A percentile compares a stretch with the other conserved stretches of the same genome.
These are phyloP conservation scores for Seminavis robusta DNA, from an alignment of 108 stramenopile species.

Conservation along the genomic window DNA sequence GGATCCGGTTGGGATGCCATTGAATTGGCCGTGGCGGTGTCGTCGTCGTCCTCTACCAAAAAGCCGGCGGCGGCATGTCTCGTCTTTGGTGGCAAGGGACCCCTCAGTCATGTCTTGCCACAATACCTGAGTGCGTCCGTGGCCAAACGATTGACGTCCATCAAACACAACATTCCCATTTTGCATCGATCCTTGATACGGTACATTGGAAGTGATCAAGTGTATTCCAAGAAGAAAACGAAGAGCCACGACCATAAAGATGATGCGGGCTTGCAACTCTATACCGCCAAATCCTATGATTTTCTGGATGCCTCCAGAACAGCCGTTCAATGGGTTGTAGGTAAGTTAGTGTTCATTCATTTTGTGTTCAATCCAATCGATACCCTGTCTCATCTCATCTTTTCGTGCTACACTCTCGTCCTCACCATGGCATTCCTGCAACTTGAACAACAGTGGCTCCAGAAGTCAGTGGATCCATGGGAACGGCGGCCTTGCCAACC, in stretches of 20 bases:
- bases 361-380: not conserved
- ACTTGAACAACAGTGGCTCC: too few relatives aligned
- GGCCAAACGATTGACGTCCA: conserved; percentile 51
- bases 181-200: conserved; percentile 73
- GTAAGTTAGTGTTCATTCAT: too few relatives aligned
- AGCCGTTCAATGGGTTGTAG: conserved; percentile 57
- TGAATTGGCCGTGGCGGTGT: conserved; percentile 54
- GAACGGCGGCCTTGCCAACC: conserved; percentile 61
- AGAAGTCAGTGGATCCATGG: conserved; percentile 56
- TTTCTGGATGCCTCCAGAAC: conserved; percentile 52
- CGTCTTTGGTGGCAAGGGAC: conserved; percentile 58
- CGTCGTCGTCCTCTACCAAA: conserved; percentile 2
- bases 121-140: conserved; percentile 69
- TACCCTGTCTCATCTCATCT: not conserved
- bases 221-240: too few relatives aligned
- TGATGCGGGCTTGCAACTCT: conserved; percentile 32
- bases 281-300: conserved; percentile 81
- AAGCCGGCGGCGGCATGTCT: conserved; percentile 52
- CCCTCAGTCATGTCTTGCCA: conserved; percentile 53
- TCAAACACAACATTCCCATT: conserved; percentile 60
- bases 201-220: conserved; percentile 42
- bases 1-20: conserved; percentile 83
- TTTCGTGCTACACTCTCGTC: not conserved
- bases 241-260: too few relatives aligned
- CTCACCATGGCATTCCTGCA: not conserved